Conservation (phyloP, 495 filamentous ascomycete genomes). For the Penicillium mononematosum region DNA sequence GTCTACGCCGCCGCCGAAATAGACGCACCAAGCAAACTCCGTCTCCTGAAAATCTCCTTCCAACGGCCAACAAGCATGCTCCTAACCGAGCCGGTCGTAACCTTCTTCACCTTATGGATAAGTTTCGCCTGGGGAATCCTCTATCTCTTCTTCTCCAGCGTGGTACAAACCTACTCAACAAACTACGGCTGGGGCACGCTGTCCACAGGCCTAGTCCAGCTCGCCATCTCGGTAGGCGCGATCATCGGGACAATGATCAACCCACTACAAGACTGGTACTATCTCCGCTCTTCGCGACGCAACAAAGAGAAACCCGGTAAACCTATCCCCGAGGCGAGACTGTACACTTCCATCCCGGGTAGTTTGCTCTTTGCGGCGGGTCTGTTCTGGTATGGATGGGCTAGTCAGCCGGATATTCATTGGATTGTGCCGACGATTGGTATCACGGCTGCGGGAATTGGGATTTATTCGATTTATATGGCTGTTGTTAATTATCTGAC, state of each 20-base stretch:
- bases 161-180: constrained; percentile 37
- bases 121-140: constrained; percentile 55
- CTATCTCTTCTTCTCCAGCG: constrained; percentile 46
- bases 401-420: constrained; percentile 29
- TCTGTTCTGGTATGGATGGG: constrained; percentile 47
- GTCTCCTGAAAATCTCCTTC: constrained; percentile 36
- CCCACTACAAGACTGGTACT: constrained; percentile 41
- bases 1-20: constrained; percentile 40
- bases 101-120: constrained; percentile 52
- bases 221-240: constrained; percentile 44
- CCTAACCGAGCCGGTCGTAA: constrained; percentile 52
- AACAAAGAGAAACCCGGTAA: constrained; percentile 32
- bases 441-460: constrained; percentile 35
- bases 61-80: constrained; percentile 50
- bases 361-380: constrained; percentile 42
- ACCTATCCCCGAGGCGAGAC: constrained; percentile 41
- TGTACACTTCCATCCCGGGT: constrained; percentile 43
- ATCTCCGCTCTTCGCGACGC: constrained; percentile 29
- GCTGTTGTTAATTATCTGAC: constrained; percentile 49
- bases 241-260: constrained; percentile 44
- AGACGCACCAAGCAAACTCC: constrained; percentile 22
- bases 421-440: constrained; percentile 45
- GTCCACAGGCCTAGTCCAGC: constrained; percentile 38
- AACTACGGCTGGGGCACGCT: constrained; percentile 40
- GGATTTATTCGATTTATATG: constrained; percentile 49